Evolutionary conservation across 1,139 yeast species (phyloP).

Genomic region (Pichia sp.): DNA sequence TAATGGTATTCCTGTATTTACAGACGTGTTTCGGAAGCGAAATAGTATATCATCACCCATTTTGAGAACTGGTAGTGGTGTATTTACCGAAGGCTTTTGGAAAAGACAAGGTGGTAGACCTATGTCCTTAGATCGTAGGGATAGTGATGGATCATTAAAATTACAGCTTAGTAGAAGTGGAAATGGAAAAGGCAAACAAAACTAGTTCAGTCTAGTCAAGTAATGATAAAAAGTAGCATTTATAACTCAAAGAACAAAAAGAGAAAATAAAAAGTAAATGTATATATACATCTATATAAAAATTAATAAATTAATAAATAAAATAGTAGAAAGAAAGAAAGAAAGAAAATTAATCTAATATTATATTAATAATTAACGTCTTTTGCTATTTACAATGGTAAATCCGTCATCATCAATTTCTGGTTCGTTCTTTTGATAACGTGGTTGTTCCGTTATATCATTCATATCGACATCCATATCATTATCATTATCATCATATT

Average conservation of each 20-base stretch:
- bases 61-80: constrained; percentile 14
- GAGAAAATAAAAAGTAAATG: too few relatives aligned
- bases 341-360: background rate
- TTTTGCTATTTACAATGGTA: constrained; percentile 69
- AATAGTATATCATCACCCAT: constrained; percentile 8
- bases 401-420: constrained; percentile 91
- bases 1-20: background rate
- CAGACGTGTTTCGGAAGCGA: constrained; percentile 10
- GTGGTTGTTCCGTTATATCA: constrained; percentile 13
- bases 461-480: constrained; percentile 32
- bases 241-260: too few relatives aligned
- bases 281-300: background rate
- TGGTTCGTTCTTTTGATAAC: constrained; percentile 41
- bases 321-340: background rate
- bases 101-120: constrained; percentile 18
- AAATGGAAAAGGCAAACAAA: background rate
- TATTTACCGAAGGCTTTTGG: constrained; percentile 18
- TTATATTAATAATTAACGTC: too few relatives aligned
- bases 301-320: too few relatives aligned
- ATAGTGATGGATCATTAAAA: constrained; percentile 15
- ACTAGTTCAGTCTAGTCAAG: too few relatives aligned
- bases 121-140: constrained; percentile 11
- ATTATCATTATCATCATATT: too few relatives aligned
- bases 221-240: too few relatives aligned
- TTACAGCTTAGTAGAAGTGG: constrained; percentile 7